Evolutionary conservation across 2,329 filamentous ascomycete genomes (phyloP).

Genomic region (Akanthomyces dipterigenus): DNA sequence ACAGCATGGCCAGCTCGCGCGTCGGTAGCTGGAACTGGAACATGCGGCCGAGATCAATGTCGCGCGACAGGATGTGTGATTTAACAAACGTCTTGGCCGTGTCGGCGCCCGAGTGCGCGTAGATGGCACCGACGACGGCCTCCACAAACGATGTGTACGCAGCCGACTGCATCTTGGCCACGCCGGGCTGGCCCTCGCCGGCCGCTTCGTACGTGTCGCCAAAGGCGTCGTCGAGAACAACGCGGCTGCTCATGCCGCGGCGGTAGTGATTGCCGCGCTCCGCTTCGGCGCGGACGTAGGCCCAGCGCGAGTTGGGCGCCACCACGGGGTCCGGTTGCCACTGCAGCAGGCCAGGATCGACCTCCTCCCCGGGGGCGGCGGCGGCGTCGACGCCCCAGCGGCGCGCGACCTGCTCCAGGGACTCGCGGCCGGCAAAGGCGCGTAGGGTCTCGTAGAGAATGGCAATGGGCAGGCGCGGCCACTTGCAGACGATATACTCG

Average conservation of each 20-base stretch:
- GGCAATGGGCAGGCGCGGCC: constrained; percentile 83
- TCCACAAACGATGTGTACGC: constrained; percentile 74
- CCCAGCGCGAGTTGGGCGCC: constrained; percentile 41
- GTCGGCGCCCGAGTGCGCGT: constrained; percentile 73
- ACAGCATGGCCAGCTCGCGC: constrained; percentile 75
- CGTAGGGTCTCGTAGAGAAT: constrained; percentile 81
- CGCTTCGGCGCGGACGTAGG: constrained; percentile 45
- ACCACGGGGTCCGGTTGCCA: constrained; percentile 51
- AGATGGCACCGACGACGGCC: constrained; percentile 76
- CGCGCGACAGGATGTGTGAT: constrained; percentile 74
- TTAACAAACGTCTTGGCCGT: constrained; percentile 77
- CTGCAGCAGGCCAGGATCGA: constrained; percentile 86
- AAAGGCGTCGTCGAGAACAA: constrained; percentile 80
- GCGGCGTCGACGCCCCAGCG: constrained; percentile 91
- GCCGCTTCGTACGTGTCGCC: constrained; percentile 50
- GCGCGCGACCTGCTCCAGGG: constrained; percentile 64
- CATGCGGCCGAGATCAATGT: constrained; percentile 66
- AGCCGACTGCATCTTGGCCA: constrained; percentile 65
- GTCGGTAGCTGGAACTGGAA: constrained; percentile 83
- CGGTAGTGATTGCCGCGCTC: constrained; percentile 42
- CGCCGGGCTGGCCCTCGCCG: constrained; percentile 22
- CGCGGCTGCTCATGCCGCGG: constrained; percentile 66
- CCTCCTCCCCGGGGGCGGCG: constrained; percentile 81
- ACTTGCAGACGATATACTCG: constrained; percentile 82
- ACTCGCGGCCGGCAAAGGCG: constrained; percentile 71